phyloP scores from a whole-genome alignment of 1,284 basidiomycete species.

The Entoloma clypeatum region DNA sequence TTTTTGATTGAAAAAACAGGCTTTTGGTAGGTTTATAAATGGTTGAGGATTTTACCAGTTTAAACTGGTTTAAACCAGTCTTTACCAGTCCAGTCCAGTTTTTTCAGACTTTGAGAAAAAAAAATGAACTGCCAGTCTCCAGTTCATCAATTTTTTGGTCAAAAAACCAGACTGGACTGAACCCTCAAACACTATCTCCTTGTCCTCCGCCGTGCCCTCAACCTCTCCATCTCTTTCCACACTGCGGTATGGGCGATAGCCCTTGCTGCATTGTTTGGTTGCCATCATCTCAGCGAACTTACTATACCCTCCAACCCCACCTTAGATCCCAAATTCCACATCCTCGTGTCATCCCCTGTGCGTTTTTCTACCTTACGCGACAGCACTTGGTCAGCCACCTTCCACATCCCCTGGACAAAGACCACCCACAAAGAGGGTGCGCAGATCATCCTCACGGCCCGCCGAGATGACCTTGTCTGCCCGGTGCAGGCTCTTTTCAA shows the following conservation, averaged over 20 bases:
- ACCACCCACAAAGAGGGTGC: slow-evolving; percentile 20
- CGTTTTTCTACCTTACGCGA: not conserved
- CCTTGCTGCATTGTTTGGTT: not conserved
- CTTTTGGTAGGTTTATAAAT: too few species aligned
- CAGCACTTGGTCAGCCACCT: slow-evolving; percentile 9
- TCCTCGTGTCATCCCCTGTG: slow-evolving; percentile 3
- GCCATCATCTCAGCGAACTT: slow-evolving; percentile 22
- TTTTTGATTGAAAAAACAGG: too few species aligned
- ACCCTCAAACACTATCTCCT: too few species aligned
- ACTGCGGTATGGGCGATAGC: slow-evolving; percentile 15
- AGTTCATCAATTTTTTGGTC: too few species aligned
- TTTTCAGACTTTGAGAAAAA: too few species aligned
- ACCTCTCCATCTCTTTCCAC: slow-evolving; percentile 9
- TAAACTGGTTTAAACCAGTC: too few species aligned
- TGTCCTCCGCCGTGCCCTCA: not conserved
- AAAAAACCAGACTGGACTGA: too few species aligned
- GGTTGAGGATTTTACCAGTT: too few species aligned
- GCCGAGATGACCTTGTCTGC: too few species aligned
- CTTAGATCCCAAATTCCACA: slow-evolving; percentile 17
- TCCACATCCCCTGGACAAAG: slow-evolving; percentile 24
- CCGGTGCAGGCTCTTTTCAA: too few species aligned
- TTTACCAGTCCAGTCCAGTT: too few species aligned
- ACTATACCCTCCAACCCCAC: slow-evolving; percentile 9
- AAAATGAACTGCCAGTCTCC: too few species aligned
- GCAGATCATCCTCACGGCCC: slow-evolving; percentile 16